Evolutionary conservation across 2,329 filamentous ascomycete species (phyloP), one percentile per base, ranked within the genome.

Genomic region (Xylaria sp.): DNA sequence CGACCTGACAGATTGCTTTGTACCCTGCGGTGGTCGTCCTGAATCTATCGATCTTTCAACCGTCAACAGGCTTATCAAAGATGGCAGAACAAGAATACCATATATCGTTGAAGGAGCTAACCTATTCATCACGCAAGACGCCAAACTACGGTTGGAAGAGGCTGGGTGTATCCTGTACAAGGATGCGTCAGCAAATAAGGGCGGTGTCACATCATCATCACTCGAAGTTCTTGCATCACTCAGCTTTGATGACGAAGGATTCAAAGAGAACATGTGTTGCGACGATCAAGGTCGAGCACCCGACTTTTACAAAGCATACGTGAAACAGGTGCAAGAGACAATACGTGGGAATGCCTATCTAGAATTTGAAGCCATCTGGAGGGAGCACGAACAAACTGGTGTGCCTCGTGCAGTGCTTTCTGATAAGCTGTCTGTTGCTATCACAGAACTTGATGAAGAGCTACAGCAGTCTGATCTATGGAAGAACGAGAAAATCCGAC

Each of bases 21-120:
- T 99, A 25, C 96, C 96, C 37, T 99, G 96, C 76, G 96, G 96
- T 83, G 96, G 96, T 66, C 93, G 96, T 28, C 96, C 96, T 1
- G 96, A 98, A 82, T 98, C 95, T 0, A 97, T 99, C 74, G 95
- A 99, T 80, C 89, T 98, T 68, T 91, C 93, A 65, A 93, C 91
- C 8, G 78, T 94, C 70, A 91, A 88, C 82, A 93, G 92, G 80
- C 88, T 99, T 71, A 98, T 99, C 81, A 90, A 91, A 79, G 90
- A 97, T 71, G 94, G 94, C 83, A 98, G 97, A 84, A 87, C 88
- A 25, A 89, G 88, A 12, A 92, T 99, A 70, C 94, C 95, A 0
- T 99, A 97, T 83, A 96, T 99, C 63, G 95, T 99, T 54, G 96
- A 99, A 83, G 96, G 96, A 63, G 96, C 96, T 81, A 99, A 98